Evolutionary conservation across 208 protist genomes (phyloP), one percentile per base, ranked within the genome.

Genomic region (Trypanosomatidae sp.): DNA sequence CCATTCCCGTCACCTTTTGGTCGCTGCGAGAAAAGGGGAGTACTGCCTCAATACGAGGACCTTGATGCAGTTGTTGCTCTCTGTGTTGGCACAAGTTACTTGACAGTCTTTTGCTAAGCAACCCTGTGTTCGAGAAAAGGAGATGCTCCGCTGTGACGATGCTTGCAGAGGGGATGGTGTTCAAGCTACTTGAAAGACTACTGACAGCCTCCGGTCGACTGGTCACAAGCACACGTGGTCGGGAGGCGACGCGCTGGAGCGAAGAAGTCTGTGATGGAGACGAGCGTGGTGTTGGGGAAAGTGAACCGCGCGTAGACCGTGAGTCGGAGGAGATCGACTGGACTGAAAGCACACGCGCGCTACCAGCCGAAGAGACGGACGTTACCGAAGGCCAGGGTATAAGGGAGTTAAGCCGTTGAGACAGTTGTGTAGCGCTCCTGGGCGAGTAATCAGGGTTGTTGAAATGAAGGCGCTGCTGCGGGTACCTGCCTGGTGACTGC

Each of bases 211-310:
- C 65, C 17, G 49, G 44, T 33, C n/a, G 65, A 53, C 17, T 41
- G 47, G 49, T 3, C 52, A 52, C 52, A 30, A 47, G 53, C 6
- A 55, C 41, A 2, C 62, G 52, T 2, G 33, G 28, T 22, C 56
- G 72, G 3, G 67, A 65, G 33, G 62, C 44, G 55, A 56, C 47
- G 43, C 64, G 66, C 73, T 59, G 58, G 25, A 73, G 33, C 30
- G 30, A 28, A 30, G 50, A 43, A 28, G 69, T 46, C 49, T 49
- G 52, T 30, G 46, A 25, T 10, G 60, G 47, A 0, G 55, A 71
- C 25, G 77, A 62, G 10, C 56, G 44, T 13, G 52, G 62, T 25
- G 60, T 49, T 50, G 69, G 67, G 6, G 69, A 47, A 39, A 28
- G 17, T 3, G 44, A 25, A 5, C 53, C 28, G 62, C 59, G 62